These are phyloP conservation scores for Oryza glumipatula DNA, from an alignment of 176 grass and related monocot genomes.

Conservation along the genomic window DNA sequence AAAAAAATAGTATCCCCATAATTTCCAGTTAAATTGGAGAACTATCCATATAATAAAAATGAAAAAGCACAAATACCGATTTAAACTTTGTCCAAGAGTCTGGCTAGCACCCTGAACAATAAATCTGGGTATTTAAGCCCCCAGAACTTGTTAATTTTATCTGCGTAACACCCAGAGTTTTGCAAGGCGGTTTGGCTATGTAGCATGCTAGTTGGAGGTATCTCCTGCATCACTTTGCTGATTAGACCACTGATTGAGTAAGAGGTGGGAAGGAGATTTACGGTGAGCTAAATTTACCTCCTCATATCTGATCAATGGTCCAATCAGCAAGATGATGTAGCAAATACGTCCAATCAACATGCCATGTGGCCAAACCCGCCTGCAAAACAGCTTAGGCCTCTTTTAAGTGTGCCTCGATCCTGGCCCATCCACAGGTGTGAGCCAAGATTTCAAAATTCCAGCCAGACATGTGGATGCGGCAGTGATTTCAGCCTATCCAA, in stretches of 20 bases:
- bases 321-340: not conserved
- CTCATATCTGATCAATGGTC: not conserved
- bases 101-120: not conserved
- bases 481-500: not conserved
- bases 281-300: not conserved
- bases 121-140: not conserved
- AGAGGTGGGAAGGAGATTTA: not conserved
- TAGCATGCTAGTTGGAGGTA: not conserved
- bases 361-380: not conserved
- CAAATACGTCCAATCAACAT: not conserved
- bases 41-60: conserved; percentile 30
- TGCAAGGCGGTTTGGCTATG: not conserved
- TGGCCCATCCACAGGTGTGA: not conserved
- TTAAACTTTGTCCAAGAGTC: not conserved
- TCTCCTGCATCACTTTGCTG: not conserved
- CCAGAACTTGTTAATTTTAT: not conserved
- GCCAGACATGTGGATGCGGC: not conserved
- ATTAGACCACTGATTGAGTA: not conserved
- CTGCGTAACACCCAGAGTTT: not conserved
- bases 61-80: not conserved
- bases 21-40: conserved; percentile 8
- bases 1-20: not conserved
- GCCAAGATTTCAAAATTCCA: not conserved
- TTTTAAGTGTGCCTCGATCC: not conserved
- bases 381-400: not conserved